phyloP scores from a whole-genome alignment of 192 early-diverging fungal species.

The Mortierella alpina region DNA sequence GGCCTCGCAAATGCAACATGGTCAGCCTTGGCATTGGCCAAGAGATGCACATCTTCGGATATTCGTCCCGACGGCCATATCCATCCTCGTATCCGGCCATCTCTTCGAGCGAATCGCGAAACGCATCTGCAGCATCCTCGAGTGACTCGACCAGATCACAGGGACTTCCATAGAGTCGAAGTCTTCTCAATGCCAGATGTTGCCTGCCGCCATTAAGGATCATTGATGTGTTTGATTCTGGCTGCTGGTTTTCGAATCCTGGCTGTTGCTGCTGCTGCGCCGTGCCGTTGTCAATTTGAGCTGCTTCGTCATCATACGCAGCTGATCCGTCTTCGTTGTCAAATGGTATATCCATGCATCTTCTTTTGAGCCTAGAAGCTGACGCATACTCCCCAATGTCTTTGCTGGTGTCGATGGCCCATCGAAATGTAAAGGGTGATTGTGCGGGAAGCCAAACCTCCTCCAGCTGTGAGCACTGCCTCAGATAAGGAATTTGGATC shows the following conservation, averaged over 20 bases:
- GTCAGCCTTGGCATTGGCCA: slow-evolving; percentile 21
- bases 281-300: too few relatives aligned
- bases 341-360: neutral
- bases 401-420: slow-evolving; percentile 24
- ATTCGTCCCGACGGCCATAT: slow-evolving; percentile 7
- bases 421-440: slow-evolving; percentile 7
- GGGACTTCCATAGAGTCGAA: slow-evolving; percentile 21
- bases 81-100: slow-evolving; percentile 34
- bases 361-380: slow-evolving; percentile 10
- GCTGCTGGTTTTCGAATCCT: too few relatives aligned
- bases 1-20: slow-evolving; percentile 14
- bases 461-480: slow-evolving; percentile 5
- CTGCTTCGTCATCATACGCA: neutral
- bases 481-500: slow-evolving; percentile 5
- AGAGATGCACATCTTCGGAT: slow-evolving; percentile 13
- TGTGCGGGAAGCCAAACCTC: slow-evolving; percentile 33
- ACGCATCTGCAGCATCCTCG: slow-evolving; percentile 36
- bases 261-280: too few relatives aligned
- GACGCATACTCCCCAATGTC: slow-evolving; percentile 11
- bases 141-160: slow-evolving; percentile 14
- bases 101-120: slow-evolving; percentile 25
- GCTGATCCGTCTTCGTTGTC: neutral
- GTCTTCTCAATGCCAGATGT: neutral
- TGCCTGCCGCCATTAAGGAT: neutral
- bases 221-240: too few relatives aligned